A percentile compares a stretch with the other conserved stretches of the same genome.
Evolutionary conservation across 2,329 filamentous ascomycete genomes (phyloP).

Genomic region (Colletotrichum orchidophilum): DNA sequence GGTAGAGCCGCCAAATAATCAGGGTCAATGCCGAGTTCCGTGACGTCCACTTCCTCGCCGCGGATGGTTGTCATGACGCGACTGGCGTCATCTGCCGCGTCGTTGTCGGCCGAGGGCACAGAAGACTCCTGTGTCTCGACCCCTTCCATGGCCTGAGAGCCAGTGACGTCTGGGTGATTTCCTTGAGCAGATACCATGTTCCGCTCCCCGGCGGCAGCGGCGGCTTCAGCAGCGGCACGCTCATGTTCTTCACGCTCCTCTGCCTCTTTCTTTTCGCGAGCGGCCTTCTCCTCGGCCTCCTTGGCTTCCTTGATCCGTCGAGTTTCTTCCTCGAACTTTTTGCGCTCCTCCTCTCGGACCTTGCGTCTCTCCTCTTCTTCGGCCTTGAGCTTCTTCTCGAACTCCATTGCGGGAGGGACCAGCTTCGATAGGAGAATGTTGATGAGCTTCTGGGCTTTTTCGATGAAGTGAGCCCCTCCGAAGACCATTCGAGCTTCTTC

Average conservation of each 20-base stretch:
- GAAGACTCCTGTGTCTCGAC: slow-evolving; percentile 65
- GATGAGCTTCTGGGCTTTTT: slow-evolving; percentile 75
- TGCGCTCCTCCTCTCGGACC: slow-evolving; percentile 66
- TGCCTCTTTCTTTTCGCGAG: slow-evolving; percentile 74
- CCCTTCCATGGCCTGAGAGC: slow-evolving; percentile 76
- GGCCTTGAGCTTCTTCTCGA: slow-evolving; percentile 76
- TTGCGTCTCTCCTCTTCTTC: slow-evolving; percentile 60
- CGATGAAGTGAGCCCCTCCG: slow-evolving; percentile 67
- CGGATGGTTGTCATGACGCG: slow-evolving; percentile 86
- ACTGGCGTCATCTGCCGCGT: slow-evolving; percentile 42
- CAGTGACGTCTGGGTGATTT: slow-evolving; percentile 39
- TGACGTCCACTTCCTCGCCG: slow-evolving; percentile 91
- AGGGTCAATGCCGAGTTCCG: slow-evolving; percentile 90
- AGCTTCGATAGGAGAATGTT: slow-evolving; percentile 77
- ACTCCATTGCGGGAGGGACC: slow-evolving; percentile 85
- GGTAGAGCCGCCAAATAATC: slow-evolving; percentile 98
- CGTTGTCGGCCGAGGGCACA: slow-evolving; percentile 42
- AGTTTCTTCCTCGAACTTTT: slow-evolving; percentile 72
- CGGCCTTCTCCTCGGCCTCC: slow-evolving; percentile 74
- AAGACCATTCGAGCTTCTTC: slow-evolving; percentile 92
- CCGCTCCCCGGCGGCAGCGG: slow-evolving; percentile 48
- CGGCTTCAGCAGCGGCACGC: slow-evolving; percentile 68
- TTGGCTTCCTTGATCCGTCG: slow-evolving; percentile 74
- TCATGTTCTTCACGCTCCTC: slow-evolving; percentile 72
- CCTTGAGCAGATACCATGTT: slow-evolving; percentile 41